Percentiles rank a stretch among this genome's conserved stretches.
Conservation (phyloP, 495 filamentous ascomycete genomes). For the Annulohypoxylon bovei region DNA sequence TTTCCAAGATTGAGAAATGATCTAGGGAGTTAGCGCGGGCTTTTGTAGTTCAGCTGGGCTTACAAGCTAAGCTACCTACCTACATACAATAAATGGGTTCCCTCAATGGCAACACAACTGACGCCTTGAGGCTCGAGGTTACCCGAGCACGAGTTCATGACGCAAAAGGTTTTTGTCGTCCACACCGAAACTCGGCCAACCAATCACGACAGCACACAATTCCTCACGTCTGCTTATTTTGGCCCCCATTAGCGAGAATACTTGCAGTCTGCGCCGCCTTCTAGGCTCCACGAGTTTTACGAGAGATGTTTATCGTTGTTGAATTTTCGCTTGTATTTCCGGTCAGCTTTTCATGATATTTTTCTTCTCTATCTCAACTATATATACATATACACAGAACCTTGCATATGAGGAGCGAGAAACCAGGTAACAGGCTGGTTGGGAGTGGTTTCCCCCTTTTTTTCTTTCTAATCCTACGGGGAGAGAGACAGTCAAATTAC, state of each 20-base stretch:
- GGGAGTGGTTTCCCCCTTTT: constrained; percentile 29
- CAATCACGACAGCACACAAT: constrained; percentile 20
- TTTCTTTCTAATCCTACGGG: constrained; percentile 12
- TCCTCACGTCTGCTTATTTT: constrained; percentile 4
- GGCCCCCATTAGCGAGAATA: constrained; percentile 17
- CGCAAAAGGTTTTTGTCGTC: constrained; percentile 9
- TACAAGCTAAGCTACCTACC: constrained; percentile 13
- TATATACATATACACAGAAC: constrained; percentile 36
- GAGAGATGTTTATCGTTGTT: constrained; percentile 37
- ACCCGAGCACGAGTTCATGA: constrained; percentile 27
- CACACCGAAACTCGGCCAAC: constrained; percentile 17
- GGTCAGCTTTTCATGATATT: constrained; percentile 9
- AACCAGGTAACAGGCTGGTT: constrained; percentile 42
- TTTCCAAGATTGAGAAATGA: not conserved
- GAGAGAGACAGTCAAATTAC: constrained; percentile 16
- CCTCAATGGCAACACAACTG: constrained; percentile 11
- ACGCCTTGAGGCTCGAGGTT: constrained; percentile 29
- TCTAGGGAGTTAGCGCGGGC: not conserved
- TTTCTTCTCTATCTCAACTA: constrained; percentile 17
- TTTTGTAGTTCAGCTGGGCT: constrained; percentile 28
- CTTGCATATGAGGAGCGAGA: constrained; percentile 39
- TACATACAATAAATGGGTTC: constrained; percentile 16
- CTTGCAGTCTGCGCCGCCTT: constrained; percentile 13
- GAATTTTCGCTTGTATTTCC: constrained; percentile 29
- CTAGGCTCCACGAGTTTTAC: constrained; percentile 28